phyloP scores from a whole-genome alignment of 1,284 basidiomycete species.

The Sporisorium graminicola region DNA sequence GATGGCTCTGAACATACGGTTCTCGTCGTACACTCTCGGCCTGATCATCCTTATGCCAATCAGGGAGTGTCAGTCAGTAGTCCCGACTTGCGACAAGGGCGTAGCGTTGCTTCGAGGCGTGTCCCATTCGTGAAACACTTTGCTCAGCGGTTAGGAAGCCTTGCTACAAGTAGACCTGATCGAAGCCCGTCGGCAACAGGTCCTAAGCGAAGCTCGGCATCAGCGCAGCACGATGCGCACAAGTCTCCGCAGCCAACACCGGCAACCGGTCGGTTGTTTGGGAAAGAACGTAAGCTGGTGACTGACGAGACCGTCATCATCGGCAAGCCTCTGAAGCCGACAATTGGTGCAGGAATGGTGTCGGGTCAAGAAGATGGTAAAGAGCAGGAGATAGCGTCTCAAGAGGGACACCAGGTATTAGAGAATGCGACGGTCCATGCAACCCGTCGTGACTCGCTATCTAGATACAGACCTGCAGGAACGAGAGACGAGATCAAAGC shows the following conservation, averaged over 20 bases:
- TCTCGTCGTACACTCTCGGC: slow-evolving; percentile 15
- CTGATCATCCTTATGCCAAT: slow-evolving; percentile 2
- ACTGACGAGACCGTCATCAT: slow-evolving; percentile 37
- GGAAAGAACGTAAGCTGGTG: slow-evolving; percentile 23
- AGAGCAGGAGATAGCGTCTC: background rate
- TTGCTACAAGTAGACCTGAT: background rate
- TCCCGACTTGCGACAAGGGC: slow-evolving; percentile 8
- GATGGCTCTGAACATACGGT: slow-evolving; percentile 28
- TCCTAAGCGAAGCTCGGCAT: too few species aligned
- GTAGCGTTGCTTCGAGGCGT: background rate
- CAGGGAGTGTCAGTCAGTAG: slow-evolving; percentile 13
- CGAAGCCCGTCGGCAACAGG: background rate
- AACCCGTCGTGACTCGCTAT: background rate
- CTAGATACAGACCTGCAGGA: slow-evolving; percentile 13
- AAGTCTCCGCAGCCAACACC: background rate
- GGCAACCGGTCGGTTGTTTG: background rate
- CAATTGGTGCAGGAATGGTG: background rate
- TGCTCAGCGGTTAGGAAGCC: slow-evolving; percentile 8
- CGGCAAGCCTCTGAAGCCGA: slow-evolving; percentile 8
- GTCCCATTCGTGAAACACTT: background rate
- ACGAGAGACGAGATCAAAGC: slow-evolving; percentile 29
- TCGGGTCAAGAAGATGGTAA: background rate
- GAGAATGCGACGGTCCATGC: background rate
- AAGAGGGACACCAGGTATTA: background rate
- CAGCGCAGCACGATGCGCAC: background rate